Percentiles rank a stretch among this genome's conserved stretches.
These are phyloP conservation scores for Daldinia loculata DNA, from an alignment of 495 filamentous ascomycete species.

Conservation along the genomic window DNA sequence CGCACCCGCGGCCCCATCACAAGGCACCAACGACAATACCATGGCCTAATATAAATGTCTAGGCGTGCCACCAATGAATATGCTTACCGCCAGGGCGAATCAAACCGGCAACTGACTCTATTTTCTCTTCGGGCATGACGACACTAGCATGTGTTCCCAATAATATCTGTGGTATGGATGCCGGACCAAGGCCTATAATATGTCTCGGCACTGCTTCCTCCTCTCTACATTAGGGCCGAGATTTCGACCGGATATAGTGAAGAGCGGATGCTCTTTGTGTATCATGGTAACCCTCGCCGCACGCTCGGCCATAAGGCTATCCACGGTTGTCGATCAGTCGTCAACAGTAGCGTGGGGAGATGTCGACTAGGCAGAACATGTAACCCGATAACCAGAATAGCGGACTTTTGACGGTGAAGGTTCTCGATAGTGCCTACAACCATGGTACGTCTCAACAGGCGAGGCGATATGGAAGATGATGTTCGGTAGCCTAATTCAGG, in stretches of 20 bases:
- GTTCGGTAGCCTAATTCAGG: constrained; percentile 19
- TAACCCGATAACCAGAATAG: neutral
- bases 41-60: constrained; percentile 14
- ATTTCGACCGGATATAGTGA: constrained; percentile 45
- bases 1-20: constrained; percentile 8
- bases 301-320: constrained; percentile 27
- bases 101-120: constrained; percentile 7
- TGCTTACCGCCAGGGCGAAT: constrained; percentile 18
- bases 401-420: neutral
- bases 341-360: neutral
- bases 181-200: constrained; percentile 32
- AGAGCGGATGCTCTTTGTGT: constrained; percentile 17
- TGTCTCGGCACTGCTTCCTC: constrained; percentile 32
- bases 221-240: constrained; percentile 42
- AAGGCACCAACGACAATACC: constrained; percentile 4
- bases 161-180: constrained; percentile 24
- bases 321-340: constrained; percentile 18
- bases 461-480: constrained; percentile 28
- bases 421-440: constrained; percentile 23
- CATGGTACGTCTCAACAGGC: constrained; percentile 4
- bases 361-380: neutral
- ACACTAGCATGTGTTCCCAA: constrained; percentile 31
- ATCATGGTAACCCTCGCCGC: constrained; percentile 19
- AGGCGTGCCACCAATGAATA: constrained; percentile 17
- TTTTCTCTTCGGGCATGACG: constrained; percentile 28